Evolutionary conservation across 176 grass and related monocot genomes (phyloP), one percentile per base, ranked within the genome.

Genomic region (Tuctoria greenei): DNA sequence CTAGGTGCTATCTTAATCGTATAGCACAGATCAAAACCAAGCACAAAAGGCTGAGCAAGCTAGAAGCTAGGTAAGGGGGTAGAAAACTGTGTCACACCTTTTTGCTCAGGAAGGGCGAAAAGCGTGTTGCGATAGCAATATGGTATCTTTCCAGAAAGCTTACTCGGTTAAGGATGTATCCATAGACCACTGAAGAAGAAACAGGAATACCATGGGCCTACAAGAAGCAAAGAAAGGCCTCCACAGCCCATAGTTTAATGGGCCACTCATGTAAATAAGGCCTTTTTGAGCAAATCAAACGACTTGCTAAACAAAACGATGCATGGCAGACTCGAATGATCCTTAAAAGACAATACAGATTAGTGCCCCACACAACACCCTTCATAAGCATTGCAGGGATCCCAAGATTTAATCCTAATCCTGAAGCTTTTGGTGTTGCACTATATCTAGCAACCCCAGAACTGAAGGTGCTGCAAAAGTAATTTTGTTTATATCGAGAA

Each of bases 41-140:
- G n/a, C 44, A n/a, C 34, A 80, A 31, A 10, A 62, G 17, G 28
- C 5, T 12, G 20, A 71, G 41, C 10, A 15, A 31, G 31, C 31
- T 46, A 16, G 10, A 4, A 64, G n/a, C 8, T 27, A 41, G 35
- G n/a, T 23, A 57, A 36, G 39, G 13, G 2, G 23, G 0, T 41
- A 31, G 66, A 15, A 31, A 49, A 28, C 27, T 6, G 60, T 57
- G 41, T 10, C 10, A 6, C 26, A 67, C 21, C 39, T 28, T 77
- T 65, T 59, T 49, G 58, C 66, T 50, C 17, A 6, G 13, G 3
- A 0, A 21, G 8, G 20, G 31, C 31, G 18, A 44, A 42, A 66
- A 52, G 43, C 14, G 83, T 37, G 24, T 17, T 38, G 27, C 39
- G 66, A 77, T 58, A 82, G 66, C 38, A 85, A 74, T 26, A 50